Conservation (phyloP, 1,284 basidiomycete genomes). For the Heterobasidion irregulare region DNA sequence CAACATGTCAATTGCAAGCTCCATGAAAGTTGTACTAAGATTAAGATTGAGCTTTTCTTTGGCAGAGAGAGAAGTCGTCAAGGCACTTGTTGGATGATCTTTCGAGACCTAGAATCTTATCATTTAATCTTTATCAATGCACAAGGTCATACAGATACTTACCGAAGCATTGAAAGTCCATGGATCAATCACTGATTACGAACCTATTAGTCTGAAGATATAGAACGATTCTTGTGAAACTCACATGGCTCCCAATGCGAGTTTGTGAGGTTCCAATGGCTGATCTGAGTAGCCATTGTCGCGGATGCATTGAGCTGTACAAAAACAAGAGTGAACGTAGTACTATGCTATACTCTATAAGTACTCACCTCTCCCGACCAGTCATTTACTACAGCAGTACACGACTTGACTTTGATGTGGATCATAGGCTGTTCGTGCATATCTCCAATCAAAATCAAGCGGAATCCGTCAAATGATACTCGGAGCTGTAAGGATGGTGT, state of each 20-base stretch:
- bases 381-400: conserved; percentile 79
- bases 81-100: conserved; percentile 43
- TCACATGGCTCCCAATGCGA: conserved; percentile 98
- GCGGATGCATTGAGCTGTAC: conserved; percentile 74
- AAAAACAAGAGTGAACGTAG: background rate
- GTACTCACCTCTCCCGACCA: conserved; percentile 84
- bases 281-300: conserved; percentile 76
- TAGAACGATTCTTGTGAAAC: conserved; percentile 14
- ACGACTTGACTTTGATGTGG: conserved; percentile 82
- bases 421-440: conserved; percentile 92
- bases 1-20: conserved; percentile 72
- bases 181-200: conserved; percentile 78
- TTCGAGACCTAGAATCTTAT: conserved; percentile 35
- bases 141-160: conserved; percentile 14
- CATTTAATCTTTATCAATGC: background rate
- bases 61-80: conserved; percentile 64
- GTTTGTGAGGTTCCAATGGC: conserved; percentile 96
- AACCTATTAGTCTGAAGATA: background rate
- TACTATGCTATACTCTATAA: background rate
- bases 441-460: conserved; percentile 92
- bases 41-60: conserved; percentile 89
- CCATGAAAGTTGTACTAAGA: conserved; percentile 86
- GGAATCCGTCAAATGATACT: conserved; percentile 83
- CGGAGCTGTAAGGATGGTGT: conserved; percentile 47
- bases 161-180: conserved; percentile 86